phyloP scores from a whole-genome alignment of 768 basidiomycete species.

The Podaxis sp. region DNA sequence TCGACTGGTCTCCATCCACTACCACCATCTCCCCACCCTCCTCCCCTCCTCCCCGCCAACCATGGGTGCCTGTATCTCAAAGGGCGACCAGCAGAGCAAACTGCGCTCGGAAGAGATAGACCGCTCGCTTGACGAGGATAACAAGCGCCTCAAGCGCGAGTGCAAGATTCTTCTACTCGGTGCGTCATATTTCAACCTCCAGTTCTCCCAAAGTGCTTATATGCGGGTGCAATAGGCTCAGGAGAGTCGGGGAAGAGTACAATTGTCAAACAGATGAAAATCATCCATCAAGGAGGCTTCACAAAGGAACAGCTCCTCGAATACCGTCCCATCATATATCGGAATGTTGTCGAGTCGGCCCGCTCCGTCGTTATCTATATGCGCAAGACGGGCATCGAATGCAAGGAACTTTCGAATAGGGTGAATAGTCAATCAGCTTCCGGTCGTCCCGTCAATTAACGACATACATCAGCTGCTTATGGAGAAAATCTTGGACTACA shows the following conservation, averaged over 20 bases:
- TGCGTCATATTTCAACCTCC: constrained; percentile 34
- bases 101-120: constrained; percentile 76
- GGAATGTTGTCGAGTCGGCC: constrained; percentile 86
- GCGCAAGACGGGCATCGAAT: constrained; percentile 83
- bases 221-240: constrained; percentile 55
- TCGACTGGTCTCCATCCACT: constrained; percentile 13
- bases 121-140: constrained; percentile 83
- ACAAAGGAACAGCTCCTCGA: constrained; percentile 71
- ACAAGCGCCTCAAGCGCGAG: constrained; percentile 76
- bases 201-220: not conserved
- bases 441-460: not conserved
- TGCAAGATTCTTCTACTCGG: constrained; percentile 94
- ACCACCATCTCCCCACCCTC: constrained; percentile 6
- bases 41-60: not conserved
- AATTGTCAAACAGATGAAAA: constrained; percentile 99
- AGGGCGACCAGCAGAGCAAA: constrained; percentile 55
- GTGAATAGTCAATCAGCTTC: constrained; percentile 28
- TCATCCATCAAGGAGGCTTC: constrained; percentile 94
- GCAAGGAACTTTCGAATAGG: constrained; percentile 63
- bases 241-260: constrained; percentile 96
- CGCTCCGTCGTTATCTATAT: constrained; percentile 85
- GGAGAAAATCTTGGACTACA: constrained; percentile 64
- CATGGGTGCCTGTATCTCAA: constrained; percentile 74
- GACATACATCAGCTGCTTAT: constrained; percentile 34
- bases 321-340: constrained; percentile 78